Evolutionary conservation across 2,329 filamentous ascomycete genomes (phyloP), one percentile per base, ranked within the genome.

Genomic region (Beauveria sp.): DNA sequence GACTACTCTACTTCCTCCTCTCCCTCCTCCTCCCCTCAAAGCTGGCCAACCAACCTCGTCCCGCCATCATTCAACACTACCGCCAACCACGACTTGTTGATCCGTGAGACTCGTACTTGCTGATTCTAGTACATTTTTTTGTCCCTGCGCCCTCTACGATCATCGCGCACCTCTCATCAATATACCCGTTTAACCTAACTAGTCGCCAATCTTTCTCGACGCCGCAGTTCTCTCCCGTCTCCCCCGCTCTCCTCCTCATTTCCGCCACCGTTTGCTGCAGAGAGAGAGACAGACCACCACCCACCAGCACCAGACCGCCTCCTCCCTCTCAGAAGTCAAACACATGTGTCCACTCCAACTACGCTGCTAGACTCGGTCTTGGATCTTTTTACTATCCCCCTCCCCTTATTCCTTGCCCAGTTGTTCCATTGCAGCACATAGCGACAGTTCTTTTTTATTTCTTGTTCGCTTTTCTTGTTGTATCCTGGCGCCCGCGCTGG

Each of bases 281-380:
- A 52, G 22, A 34, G 20, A 45, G 20, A 43, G 22, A 28, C 16
- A 22, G n/a, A 46, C 42, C 42, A 56, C 42, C 22, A 46, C 22
- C 34, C 16, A 24, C 34, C 56, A 56, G n/a, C 20, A 51, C 28
- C 56, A 51, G 46, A 51, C 56, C 56, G 46, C 56, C 56, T 45
- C 48, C 45, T 34, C 38, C 20, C 24, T 34, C 48, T 24, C 43
- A n/a, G 14, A 43, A 7, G n/a, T 24, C 28, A 49, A 60, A 48
- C 24, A 45, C 56, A 51, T 60, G 56, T 52, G 56, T 60, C 48
- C 56, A 52, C 56, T 42, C 24, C 56, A 45, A 45, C 56, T 60
- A n/a, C 56, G 56, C 56, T 60, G 22, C 48, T 60, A 22, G 45
- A 43, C 46, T 60, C n/a, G 48, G 56, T 40, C 48, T 60, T 52